Percentiles rank a stretch among this genome's conserved stretches.
phyloP scores from a whole-genome alignment of 2,329 filamentous ascomycete species.

The Pezicula carpinea region DNA sequence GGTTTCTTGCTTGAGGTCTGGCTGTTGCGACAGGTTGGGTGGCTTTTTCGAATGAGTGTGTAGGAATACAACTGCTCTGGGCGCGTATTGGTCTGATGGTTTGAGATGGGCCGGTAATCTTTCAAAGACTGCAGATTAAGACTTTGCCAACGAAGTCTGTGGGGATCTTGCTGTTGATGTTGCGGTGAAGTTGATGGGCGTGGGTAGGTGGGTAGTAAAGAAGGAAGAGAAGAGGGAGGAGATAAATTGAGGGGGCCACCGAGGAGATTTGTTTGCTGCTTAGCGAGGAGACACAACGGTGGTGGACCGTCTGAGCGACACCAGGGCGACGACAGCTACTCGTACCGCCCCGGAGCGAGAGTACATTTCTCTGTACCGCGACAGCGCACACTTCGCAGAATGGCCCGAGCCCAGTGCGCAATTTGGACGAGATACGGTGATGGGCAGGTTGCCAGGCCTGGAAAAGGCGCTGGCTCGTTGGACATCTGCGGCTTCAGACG shows the following conservation, averaged over 20 bases:
- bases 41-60: background rate
- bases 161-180: conserved; percentile 7
- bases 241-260: background rate
- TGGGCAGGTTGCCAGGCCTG: too few species aligned
- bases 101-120: conserved; percentile 21
- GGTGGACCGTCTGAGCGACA: too few species aligned
- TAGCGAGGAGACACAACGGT: too few species aligned
- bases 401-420: too few species aligned
- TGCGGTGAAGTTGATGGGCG: background rate
- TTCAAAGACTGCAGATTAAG: conserved; percentile 29
- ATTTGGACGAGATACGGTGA: too few species aligned
- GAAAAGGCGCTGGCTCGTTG: too few species aligned
- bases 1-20: background rate
- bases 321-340: too few species aligned
- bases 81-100: conserved; percentile 5
- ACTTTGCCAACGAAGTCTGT: conserved; percentile 56
- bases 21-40: conserved; percentile 2
- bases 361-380: too few species aligned
- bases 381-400: too few species aligned
- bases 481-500: too few species aligned
- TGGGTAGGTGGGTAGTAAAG: background rate
- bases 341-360: too few species aligned
- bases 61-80: background rate
- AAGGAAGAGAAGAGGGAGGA: background rate
- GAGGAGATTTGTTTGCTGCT: too few species aligned